Base-by-base conservation (phyloP, 73 alveolate species). In the Strombidium stylifer region DNA sequence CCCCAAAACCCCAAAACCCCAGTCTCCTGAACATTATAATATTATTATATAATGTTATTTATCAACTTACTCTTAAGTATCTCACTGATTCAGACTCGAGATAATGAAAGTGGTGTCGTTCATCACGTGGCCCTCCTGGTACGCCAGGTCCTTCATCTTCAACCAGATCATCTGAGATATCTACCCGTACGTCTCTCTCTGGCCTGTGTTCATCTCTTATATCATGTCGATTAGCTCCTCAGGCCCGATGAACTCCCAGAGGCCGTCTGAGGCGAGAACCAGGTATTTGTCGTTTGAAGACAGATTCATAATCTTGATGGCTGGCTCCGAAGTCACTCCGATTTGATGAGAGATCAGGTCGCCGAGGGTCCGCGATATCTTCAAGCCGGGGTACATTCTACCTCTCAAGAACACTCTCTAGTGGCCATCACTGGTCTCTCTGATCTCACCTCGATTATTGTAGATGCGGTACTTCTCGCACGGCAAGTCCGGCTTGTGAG, bases 291-390 rank as follows among this genome's bases (percentile, higher is more conserved):
- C 94, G 46, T 24, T 56, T 18, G 28, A 28, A 45, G 71, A 65
- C 50, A 41, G 58, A 49, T 32, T 34, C 25, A 14, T 12, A 1
- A 15, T 48, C 54, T 26, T 61, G 58, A 64, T 46, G 30, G 27
- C 19, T 21, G 94, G 90, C 40, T 56, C 69, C 15, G 85, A 52
- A 0, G 85, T 52, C 16, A 85, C 94, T 1, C 94, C 94, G 0
- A 85, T 85, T 0, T 70, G 77, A 79, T 85, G 94, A 7, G 94
- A 90, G 0, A 85, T 55, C 8, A 81, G 69, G 41, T 85, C 94
- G 1, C 94, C 94, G 16, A 85, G 37, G n/a, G 87, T 55, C 32
- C 94, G 47, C 10, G 84, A 55, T 5, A 75, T 77, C 42, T 74
- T 69, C 12, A 85, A 54, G n/a, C 85, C 87, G 8, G 94, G 94